These are phyloP conservation scores for Wickerhamiella musiphila DNA, from an alignment of 805 yeast species.

Conservation along the genomic window DNA sequence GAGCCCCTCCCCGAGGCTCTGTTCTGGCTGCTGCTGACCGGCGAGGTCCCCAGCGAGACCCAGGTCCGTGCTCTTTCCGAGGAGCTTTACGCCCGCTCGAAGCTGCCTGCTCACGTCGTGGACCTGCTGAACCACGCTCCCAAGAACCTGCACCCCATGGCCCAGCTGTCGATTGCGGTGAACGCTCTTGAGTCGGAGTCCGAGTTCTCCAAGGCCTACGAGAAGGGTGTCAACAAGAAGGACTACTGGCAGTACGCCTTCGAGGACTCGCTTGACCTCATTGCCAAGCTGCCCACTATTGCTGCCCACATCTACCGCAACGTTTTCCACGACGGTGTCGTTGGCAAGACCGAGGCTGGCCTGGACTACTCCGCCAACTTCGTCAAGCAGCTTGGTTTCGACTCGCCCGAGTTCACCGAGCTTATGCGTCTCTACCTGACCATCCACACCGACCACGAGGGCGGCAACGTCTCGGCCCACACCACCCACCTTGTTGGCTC, in stretches of 20 bases:
- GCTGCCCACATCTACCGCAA: constrained; percentile 75
- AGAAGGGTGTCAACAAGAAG: constrained; percentile 63
- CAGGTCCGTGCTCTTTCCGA: constrained; percentile 57
- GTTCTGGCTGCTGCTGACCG: constrained; percentile 69
- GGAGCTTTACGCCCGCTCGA: constrained; percentile 64
- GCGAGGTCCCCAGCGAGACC: constrained; percentile 59
- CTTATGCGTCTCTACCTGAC: constrained; percentile 67
- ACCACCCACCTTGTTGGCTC: constrained; percentile 77
- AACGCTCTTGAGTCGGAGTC: constrained; percentile 72
- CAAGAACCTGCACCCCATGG: constrained; percentile 71
- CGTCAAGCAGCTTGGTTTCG: constrained; percentile 45
- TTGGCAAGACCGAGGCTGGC: constrained; percentile 21
- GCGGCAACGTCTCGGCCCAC: constrained; percentile 79
- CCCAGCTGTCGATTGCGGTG: constrained; percentile 71
- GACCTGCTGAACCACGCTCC: constrained; percentile 61
- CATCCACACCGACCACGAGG: constrained; percentile 78
- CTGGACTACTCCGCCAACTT: constrained; percentile 50
- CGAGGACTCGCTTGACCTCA: constrained; percentile 63
- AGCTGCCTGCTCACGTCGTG: constrained; percentile 60
- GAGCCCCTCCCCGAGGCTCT: constrained; percentile 64
- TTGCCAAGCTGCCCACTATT: constrained; percentile 68
- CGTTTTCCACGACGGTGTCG: constrained; percentile 66
- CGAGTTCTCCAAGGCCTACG: constrained; percentile 70
- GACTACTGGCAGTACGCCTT: constrained; percentile 71
- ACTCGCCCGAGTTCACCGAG: constrained; percentile 48